Evolutionary conservation across 768 basidiomycete genomes (phyloP), one percentile per base, ranked within the genome.

Genomic region (Termitomyces sp.): DNA sequence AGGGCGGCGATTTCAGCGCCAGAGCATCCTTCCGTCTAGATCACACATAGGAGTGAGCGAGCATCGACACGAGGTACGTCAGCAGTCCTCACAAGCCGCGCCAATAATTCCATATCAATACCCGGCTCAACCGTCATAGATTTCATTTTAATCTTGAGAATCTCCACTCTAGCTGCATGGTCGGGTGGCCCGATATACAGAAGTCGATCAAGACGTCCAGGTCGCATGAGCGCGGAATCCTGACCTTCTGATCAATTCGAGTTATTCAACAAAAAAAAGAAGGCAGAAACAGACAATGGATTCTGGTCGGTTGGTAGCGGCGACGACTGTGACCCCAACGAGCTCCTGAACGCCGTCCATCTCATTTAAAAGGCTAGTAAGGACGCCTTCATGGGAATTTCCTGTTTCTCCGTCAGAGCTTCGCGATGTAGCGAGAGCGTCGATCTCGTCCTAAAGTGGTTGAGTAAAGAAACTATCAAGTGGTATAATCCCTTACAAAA

Each of bases 281-380:
- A 27, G 52, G 56, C 41, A 44, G 14, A 52, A 32, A 78, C 91
- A 68, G 58, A 90, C 89, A 42, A 97, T 85, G n/a, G 85, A 84
- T 59, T 97, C 94, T 8, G 97, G 97, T 55, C 95, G 74, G 68
- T 99, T 98, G 12, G 97, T 99, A 0, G 97, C 97, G 1, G 94
- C 97, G 10, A 99, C 83, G 34, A 98, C 83, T 0, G 92, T 95
- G n/a, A 99, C 97, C 0, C 95, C 94, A 17, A 89, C 76, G 19
- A 98, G 77, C 71, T 96, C 94, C 70, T 98, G 92, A 0, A 98
- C 90, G 19, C 97, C 97, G 66, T 98, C 97, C 94, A 98, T 98
- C 68, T 99, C 97, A 66, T 96, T 98, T 55, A 99, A 69, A 12
- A 99, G 76, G 58, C 86, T 96, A 1, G 95, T 95, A 8, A 99